Evolutionary conservation across 2,329 filamentous ascomycete genomes (phyloP).

Genomic region (Cladophialophora psammophila): DNA sequence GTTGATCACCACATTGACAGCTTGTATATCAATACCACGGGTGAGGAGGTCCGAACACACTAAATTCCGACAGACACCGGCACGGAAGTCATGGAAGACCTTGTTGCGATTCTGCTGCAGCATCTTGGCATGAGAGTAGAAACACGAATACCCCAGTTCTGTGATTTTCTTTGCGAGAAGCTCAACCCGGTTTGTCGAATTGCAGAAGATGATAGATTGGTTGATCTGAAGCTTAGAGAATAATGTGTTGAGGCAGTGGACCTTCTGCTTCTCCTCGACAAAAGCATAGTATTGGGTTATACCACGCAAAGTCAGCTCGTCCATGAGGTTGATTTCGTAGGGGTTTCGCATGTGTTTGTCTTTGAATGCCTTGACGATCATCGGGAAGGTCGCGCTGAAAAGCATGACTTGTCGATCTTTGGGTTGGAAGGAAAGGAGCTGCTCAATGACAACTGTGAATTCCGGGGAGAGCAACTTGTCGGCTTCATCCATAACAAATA

Average conservation of each 20-base stretch:
- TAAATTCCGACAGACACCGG: conserved; percentile 95
- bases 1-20: conserved; percentile 99
- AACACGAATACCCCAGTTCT: conserved; percentile 97
- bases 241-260: conserved; percentile 97
- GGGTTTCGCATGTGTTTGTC: conserved; percentile 97
- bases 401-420: conserved; percentile 99
- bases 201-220: conserved; percentile 99
- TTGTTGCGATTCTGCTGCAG: conserved; percentile 95
- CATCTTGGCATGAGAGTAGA: conserved; percentile 99
- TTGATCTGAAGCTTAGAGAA: conserved; percentile 99
- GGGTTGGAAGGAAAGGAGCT: conserved; percentile 91
- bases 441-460: conserved; percentile 97
- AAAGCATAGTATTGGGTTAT: conserved; percentile 99
- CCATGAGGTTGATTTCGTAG: conserved; percentile 99
- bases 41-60: conserved; percentile 98
- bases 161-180: conserved; percentile 99
- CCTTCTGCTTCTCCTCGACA: conserved; percentile 98
- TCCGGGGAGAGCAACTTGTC: conserved; percentile 97
- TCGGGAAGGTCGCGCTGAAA: conserved; percentile 95
- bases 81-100: conserved; percentile 98
- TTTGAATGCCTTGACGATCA: conserved; percentile 96
- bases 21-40: conserved; percentile 98
- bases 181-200: conserved; percentile 98
- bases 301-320: conserved; percentile 94
- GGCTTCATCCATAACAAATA: conserved; percentile 99